Evolutionary conservation across 2,329 filamentous ascomycete genomes (phyloP).

Genomic region (Drechslera avenae): DNA sequence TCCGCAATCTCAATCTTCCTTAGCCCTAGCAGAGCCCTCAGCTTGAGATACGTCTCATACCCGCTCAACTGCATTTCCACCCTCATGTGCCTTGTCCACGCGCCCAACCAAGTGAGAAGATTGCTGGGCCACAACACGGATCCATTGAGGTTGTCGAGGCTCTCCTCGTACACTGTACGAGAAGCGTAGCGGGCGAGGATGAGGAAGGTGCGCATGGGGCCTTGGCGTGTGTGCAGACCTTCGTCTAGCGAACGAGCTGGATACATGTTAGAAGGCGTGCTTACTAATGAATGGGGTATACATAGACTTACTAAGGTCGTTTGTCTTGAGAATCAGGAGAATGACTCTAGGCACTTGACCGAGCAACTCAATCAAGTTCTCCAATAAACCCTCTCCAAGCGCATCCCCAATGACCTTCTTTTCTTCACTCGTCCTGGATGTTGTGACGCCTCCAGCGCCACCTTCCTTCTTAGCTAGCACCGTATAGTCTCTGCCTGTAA

Average conservation of each 20-base stretch:
- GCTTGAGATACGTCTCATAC: constrained; percentile 63
- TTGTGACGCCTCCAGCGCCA: constrained; percentile 50
- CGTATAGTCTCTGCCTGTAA: constrained; percentile 89
- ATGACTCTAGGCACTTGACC: constrained; percentile 91
- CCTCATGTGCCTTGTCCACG: constrained; percentile 60
- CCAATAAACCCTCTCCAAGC: constrained; percentile 84
- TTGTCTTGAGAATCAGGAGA: constrained; percentile 94
- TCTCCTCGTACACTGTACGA: constrained; percentile 65
- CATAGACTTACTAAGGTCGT: constrained; percentile 76
- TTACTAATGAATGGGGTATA: background rate
- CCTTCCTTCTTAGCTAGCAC: constrained; percentile 64
- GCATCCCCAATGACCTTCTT: constrained; percentile 85
- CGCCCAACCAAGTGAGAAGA: constrained; percentile 56
- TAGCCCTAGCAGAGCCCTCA: constrained; percentile 58
- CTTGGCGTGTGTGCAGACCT: constrained; percentile 74
- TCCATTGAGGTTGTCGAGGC: constrained; percentile 57
- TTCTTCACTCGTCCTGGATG: constrained; percentile 71
- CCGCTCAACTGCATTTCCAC: constrained; percentile 63
- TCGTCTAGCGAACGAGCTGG: constrained; percentile 85
- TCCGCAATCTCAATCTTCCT: constrained; percentile 29
- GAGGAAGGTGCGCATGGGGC: constrained; percentile 65
- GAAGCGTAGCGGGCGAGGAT: constrained; percentile 69
- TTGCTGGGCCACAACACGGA: constrained; percentile 60
- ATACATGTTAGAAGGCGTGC: constrained; percentile 14
- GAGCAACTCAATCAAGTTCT: constrained; percentile 84